Percentiles rank a stretch among this genome's conserved stretches.
phyloP scores from a whole-genome alignment of 179 eudicot genomes.

The Camellia oleifera region DNA sequence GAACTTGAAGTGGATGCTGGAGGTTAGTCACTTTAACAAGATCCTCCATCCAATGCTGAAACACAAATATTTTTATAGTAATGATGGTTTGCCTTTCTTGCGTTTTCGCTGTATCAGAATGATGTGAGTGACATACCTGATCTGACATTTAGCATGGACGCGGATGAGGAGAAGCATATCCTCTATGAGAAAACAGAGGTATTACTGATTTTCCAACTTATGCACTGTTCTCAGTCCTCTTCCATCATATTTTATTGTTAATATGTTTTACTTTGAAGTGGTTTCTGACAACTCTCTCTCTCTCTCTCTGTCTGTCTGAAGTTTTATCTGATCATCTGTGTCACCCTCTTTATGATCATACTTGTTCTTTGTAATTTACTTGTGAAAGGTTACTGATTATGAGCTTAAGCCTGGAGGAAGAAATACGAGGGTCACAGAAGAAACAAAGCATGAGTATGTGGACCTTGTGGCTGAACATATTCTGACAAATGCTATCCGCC shows the following conservation, averaged over 20 bases:
- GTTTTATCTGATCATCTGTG: neutral
- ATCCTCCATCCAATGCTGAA: neutral
- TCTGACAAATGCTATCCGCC: conserved; percentile 96
- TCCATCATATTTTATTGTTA: neutral
- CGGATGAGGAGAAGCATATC: conserved; percentile 96
- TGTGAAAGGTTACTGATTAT: conserved; percentile 78
- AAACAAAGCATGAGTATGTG: conserved; percentile 95
- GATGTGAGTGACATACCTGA: conserved; percentile 92
- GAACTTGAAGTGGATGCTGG: conserved; percentile 97
- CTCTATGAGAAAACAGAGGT: conserved; percentile 98
- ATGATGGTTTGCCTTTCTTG: conserved; percentile 4
- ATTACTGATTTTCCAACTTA: neutral
- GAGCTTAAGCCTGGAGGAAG: conserved; percentile 99
- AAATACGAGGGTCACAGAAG: conserved; percentile 93
- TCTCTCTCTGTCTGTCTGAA: neutral
- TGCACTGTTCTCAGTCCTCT: neutral
- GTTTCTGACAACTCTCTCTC: neutral
- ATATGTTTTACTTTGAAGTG: neutral
- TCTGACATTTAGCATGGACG: conserved; percentile 98
- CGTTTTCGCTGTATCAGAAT: conserved; percentile 49
- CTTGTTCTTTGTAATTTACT: conserved; percentile 10
- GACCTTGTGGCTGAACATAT: conserved; percentile 99
- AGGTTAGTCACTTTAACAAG: conserved; percentile 48
- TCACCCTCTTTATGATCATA: neutral
- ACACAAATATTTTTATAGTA: conserved; percentile 2